Percentiles rank a stretch among this genome's conserved stretches.
Conservation (phyloP, 1,284 basidiomycete genomes). For the Cystobasidium pallidum region DNA sequence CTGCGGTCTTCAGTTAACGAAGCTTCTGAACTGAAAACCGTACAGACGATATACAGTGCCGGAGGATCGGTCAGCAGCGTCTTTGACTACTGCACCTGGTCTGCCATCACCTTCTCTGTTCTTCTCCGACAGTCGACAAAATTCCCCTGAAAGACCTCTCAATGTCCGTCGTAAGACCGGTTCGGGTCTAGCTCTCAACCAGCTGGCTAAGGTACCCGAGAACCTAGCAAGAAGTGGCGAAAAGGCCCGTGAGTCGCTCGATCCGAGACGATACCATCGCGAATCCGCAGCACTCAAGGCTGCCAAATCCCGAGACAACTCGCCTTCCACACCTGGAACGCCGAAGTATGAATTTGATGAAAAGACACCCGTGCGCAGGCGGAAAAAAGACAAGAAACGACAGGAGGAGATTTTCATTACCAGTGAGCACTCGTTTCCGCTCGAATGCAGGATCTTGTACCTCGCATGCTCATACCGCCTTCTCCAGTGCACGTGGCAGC, state of each 20-base stretch:
- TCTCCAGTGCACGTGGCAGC: slow-evolving; percentile 73
- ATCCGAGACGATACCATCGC: slow-evolving; percentile 37
- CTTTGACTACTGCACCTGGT: slow-evolving; percentile 5
- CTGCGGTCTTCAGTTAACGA: neutral
- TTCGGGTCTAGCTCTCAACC: slow-evolving; percentile 18
- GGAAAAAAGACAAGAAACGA: slow-evolving; percentile 41
- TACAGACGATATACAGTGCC: slow-evolving; percentile 26
- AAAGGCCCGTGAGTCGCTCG: slow-evolving; percentile 30
- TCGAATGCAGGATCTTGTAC: neutral
- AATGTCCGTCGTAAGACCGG: slow-evolving; percentile 20
- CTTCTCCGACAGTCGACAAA: neutral
- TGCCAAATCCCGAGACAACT: slow-evolving; percentile 17
- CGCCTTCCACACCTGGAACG: slow-evolving; percentile 31
- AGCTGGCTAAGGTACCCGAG: slow-evolving; percentile 32
- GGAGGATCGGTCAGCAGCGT: slow-evolving; percentile 13
- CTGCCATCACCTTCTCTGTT: neutral
- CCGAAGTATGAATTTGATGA: slow-evolving; percentile 25
- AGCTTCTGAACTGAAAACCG: neutral
- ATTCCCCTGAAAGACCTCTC: slow-evolving; percentile 20
- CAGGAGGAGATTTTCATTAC: slow-evolving; percentile 48
- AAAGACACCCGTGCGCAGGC: slow-evolving; percentile 3
- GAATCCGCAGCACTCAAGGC: slow-evolving; percentile 35
- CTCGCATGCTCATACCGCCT: neutral
- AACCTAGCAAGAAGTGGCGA: slow-evolving; percentile 29
- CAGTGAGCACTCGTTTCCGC: slow-evolving; percentile 15